phyloP scores from a whole-genome alignment of 1,284 basidiomycete genomes.

The Afroboletus lepidellus region DNA sequence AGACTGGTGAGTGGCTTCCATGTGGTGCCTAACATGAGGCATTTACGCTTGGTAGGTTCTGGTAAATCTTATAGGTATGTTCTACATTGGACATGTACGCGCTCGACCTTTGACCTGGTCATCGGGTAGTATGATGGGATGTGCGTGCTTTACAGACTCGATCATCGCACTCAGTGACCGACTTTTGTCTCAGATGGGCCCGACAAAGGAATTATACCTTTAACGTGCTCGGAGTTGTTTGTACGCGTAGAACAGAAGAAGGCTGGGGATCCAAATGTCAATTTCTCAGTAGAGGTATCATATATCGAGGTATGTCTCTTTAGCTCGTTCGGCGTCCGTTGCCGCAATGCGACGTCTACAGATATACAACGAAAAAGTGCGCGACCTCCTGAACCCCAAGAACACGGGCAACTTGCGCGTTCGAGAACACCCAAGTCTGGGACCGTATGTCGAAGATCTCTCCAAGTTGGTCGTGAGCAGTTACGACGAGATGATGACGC shows the following conservation, averaged over 20 bases:
- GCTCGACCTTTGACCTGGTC: conserved; percentile 1
- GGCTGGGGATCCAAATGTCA: conserved; percentile 64
- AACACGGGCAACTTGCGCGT: conserved; percentile 96
- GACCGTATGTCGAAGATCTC: conserved; percentile 97
- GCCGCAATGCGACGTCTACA: conserved; percentile 28
- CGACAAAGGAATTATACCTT: conserved; percentile 97
- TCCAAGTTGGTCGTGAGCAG: conserved; percentile 90
- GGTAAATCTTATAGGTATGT: conserved; percentile 86
- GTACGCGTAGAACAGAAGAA: conserved; percentile 73
- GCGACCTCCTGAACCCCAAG: conserved; percentile 95
- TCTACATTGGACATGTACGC: conserved; percentile 2
- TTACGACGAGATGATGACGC: conserved; percentile 95
- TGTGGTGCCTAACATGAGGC: not conserved
- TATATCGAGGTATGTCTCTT: conserved; percentile 79
- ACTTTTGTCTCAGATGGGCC: conserved; percentile 65
- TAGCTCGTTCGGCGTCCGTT: not conserved
- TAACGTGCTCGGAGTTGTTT: conserved; percentile 93
- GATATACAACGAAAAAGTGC: conserved; percentile 99
- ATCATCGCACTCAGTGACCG: conserved; percentile 18
- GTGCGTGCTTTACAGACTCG: conserved; percentile 49
- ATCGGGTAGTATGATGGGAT: conserved; percentile 91
- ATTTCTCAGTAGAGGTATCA: conserved; percentile 92
- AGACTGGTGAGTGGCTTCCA: conserved; percentile 64
- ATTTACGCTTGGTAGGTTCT: conserved; percentile 55
- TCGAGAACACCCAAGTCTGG: conserved; percentile 91